Conservation (phyloP, 2,329 filamentous ascomycete species). For the Coniochaeta ligniaria region DNA sequence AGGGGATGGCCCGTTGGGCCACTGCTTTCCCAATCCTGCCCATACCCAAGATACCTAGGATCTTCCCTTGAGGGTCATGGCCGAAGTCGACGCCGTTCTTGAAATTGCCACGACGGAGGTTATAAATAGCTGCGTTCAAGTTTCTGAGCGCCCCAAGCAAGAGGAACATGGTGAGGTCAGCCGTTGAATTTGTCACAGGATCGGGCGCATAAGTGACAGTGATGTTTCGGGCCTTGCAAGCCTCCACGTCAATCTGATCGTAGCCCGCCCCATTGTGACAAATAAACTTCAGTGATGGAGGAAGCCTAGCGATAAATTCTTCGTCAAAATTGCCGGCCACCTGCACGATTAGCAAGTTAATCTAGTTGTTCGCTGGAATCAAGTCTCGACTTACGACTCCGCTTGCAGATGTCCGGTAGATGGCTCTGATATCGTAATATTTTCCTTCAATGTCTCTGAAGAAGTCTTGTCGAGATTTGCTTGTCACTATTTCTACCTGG, state of each 20-base stretch:
- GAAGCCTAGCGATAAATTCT: constrained; percentile 36
- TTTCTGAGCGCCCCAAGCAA: constrained; percentile 44
- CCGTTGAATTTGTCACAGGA: constrained; percentile 40
- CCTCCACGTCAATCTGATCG: constrained; percentile 50
- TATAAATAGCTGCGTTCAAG: constrained; percentile 35
- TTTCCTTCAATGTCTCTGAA: not conserved
- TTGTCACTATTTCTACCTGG: not conserved
- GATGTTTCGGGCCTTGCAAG: constrained; percentile 31
- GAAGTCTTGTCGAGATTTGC: constrained; percentile 1
- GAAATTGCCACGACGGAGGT: constrained; percentile 32
- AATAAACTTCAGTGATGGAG: constrained; percentile 36
- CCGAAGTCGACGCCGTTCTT: constrained; percentile 30
- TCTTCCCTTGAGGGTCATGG: constrained; percentile 44
- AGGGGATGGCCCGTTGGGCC: constrained; percentile 34
- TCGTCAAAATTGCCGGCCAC: constrained; percentile 28
- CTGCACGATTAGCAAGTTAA: not conserved
- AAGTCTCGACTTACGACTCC: not conserved
- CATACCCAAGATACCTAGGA: constrained; percentile 47
- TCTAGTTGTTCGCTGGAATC: not conserved
- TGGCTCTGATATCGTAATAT: constrained; percentile 1
- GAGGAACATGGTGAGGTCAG: constrained; percentile 39
- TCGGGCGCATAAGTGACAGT: constrained; percentile 22
- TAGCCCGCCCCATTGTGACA: constrained; percentile 52
- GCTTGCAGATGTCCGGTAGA: constrained; percentile 1
- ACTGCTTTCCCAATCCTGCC: constrained; percentile 43